A percentile compares a stretch with the other conserved stretches of the same genome.
phyloP scores from a whole-genome alignment of 2,329 filamentous ascomycete genomes.

The Knoxdaviesia capensis region DNA sequence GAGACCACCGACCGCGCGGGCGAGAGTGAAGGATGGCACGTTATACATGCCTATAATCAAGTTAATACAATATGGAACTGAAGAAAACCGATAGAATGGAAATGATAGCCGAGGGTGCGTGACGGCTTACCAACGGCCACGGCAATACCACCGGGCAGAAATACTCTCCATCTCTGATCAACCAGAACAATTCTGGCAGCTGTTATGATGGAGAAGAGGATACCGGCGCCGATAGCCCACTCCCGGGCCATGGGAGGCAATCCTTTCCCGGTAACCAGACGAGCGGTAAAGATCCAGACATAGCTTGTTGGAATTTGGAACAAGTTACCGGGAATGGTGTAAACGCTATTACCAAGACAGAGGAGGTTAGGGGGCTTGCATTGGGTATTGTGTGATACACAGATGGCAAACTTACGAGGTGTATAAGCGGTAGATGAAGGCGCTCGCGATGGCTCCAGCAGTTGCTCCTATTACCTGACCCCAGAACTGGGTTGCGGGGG shows the following conservation, averaged over 20 bases:
- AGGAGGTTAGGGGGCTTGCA: slow-evolving; percentile 46
- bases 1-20: slow-evolving; percentile 61
- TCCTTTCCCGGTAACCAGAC: slow-evolving; percentile 79
- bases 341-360: slow-evolving; percentile 35
- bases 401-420: slow-evolving; percentile 27
- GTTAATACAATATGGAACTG: not conserved
- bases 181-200: slow-evolving; percentile 40
- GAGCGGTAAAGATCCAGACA: slow-evolving; percentile 93
- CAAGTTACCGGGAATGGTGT: slow-evolving; percentile 67
- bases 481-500: slow-evolving; percentile 89
- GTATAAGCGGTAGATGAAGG: slow-evolving; percentile 76
- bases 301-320: slow-evolving; percentile 91
- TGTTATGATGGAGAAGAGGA: slow-evolving; percentile 55
- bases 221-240: slow-evolving; percentile 56
- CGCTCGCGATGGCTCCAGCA: slow-evolving; percentile 68
- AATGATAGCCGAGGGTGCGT: not conserved
- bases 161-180: slow-evolving; percentile 45
- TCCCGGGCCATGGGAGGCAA: slow-evolving; percentile 67
- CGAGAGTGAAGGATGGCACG: slow-evolving; percentile 84
- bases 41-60: slow-evolving; percentile 68
- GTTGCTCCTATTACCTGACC: slow-evolving; percentile 84
- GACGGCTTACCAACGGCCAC: slow-evolving; percentile 57
- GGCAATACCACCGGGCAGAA: slow-evolving; percentile 80
- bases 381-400: slow-evolving; percentile 33
- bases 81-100: not conserved